phyloP scores from a whole-genome alignment of 352 stramenopile genomes.

The Pythium utonaiense region DNA sequence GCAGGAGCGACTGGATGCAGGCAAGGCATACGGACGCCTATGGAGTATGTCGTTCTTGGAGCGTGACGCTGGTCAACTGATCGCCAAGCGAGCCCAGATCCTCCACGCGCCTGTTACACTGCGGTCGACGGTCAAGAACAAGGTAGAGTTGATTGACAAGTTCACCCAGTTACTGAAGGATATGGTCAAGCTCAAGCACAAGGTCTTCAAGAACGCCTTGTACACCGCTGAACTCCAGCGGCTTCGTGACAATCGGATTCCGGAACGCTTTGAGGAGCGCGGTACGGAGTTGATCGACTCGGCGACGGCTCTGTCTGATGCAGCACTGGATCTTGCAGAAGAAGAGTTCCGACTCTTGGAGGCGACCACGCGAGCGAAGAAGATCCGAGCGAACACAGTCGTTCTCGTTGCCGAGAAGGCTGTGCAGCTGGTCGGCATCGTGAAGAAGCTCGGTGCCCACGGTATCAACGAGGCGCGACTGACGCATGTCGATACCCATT shows the following conservation, averaged over 20 bases:
- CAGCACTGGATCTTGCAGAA: conserved; percentile 70
- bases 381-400: conserved; percentile 65
- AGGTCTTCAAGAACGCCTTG: conserved; percentile 79
- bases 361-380: conserved; percentile 69
- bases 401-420: conserved; percentile 75
- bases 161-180: conserved; percentile 87
- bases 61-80: conserved; percentile 66
- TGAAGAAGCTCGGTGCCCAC: conserved; percentile 75
- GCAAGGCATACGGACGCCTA: conserved; percentile 67
- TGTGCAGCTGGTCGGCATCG: conserved; percentile 72
- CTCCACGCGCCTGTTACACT: conserved; percentile 66
- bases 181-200: conserved; percentile 84
- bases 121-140: conserved; percentile 61
- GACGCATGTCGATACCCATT: conserved; percentile 34
- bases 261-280: conserved; percentile 74
- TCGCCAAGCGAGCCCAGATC: conserved; percentile 71
- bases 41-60: conserved; percentile 83
- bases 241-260: conserved; percentile 52
- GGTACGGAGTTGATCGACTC: conserved; percentile 62
- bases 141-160: conserved; percentile 80
- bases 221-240: conserved; percentile 54
- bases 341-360: conserved; percentile 74
- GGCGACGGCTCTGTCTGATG: conserved; percentile 48
- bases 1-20: conserved; percentile 71
- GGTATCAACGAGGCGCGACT: conserved; percentile 53